Evolutionary conservation across 2,329 filamentous ascomycete genomes (phyloP).

Genomic region (Xylaria hypoxylon): DNA sequence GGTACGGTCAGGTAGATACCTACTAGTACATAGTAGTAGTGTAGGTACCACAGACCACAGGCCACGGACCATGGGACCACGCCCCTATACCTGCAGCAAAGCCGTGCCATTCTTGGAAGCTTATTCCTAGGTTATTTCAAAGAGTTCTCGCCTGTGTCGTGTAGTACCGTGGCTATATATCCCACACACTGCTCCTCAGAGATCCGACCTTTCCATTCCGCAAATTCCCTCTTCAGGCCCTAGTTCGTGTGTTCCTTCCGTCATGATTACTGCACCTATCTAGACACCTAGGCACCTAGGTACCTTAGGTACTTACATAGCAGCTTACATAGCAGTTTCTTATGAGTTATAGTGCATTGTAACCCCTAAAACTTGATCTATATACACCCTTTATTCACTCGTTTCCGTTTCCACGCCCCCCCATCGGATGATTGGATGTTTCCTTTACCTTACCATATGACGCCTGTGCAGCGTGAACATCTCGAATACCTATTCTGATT

Average conservation of each 20-base stretch:
- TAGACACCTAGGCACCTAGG: neutral
- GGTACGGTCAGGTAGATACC: too few relatives aligned
- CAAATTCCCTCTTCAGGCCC: constrained; percentile 22
- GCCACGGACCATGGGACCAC: constrained; percentile 20
- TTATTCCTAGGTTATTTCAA: constrained; percentile 27
- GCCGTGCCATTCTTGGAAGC: constrained; percentile 25
- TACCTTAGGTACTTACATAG: too few relatives aligned
- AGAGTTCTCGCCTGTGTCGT: constrained; percentile 9
- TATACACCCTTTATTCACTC: constrained; percentile 17
- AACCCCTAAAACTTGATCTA: constrained; percentile 10
- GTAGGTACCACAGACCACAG: too few relatives aligned
- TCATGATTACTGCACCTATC: constrained; percentile 30
- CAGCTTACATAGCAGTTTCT: too few relatives aligned
- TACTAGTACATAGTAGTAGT: neutral
- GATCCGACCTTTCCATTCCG: constrained; percentile 18
- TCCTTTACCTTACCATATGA: constrained; percentile 38
- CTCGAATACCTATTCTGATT: constrained; percentile 10
- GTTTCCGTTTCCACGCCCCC: constrained; percentile 23
- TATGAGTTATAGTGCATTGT: constrained; percentile 22
- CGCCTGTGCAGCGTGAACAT: constrained; percentile 10
- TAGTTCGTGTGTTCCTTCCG: constrained; percentile 22
- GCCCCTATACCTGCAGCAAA: constrained; percentile 27
- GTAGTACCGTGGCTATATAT: constrained; percentile 21
- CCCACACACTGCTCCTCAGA: constrained; percentile 8
- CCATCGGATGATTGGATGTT: constrained; percentile 29